Conservation (phyloP, 768 basidiomycete genomes). For the Kockovaella imperatae region DNA sequence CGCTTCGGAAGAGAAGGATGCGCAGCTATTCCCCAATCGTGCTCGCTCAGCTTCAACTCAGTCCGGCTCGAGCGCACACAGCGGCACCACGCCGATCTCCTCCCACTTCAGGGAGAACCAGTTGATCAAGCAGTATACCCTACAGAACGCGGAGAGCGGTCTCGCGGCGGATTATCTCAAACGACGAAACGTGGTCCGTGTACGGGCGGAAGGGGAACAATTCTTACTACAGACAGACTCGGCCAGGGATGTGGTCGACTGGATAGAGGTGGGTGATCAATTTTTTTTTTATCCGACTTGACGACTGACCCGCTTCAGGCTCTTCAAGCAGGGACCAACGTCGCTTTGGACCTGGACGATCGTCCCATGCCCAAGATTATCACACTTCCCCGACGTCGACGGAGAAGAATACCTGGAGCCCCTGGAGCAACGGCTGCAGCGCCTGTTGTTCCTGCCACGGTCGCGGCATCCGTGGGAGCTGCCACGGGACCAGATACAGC, state of each 20-base stretch:
- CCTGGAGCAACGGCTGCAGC: constrained; percentile 6
- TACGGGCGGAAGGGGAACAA: constrained; percentile 90
- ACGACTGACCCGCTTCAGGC: constrained; percentile 49
- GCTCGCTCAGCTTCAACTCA: constrained; percentile 6
- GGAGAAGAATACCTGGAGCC: constrained; percentile 22
- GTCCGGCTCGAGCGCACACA: neutral
- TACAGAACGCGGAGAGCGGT: constrained; percentile 88
- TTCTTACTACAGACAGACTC: constrained; percentile 85
- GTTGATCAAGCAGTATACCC: constrained; percentile 64
- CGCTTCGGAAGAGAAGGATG: constrained; percentile 20
- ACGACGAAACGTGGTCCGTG: constrained; percentile 84
- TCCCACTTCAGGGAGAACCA: constrained; percentile 43
- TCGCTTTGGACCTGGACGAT: constrained; percentile 84
- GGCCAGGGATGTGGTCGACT: constrained; percentile 75
- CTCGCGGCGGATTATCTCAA: constrained; percentile 91
- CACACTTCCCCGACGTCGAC: constrained; percentile 39
- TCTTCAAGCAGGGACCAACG: constrained; percentile 83
- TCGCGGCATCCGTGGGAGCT: constrained; percentile 6
- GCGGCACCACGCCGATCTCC: constrained; percentile 8
- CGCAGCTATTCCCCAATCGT: constrained; percentile 6
- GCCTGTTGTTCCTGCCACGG: constrained; percentile 3
- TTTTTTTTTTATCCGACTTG: neutral
- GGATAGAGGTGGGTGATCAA: constrained; percentile 72
- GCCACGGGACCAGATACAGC: constrained; percentile 28
- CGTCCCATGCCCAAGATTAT: constrained; percentile 81